phyloP scores from a whole-genome alignment of 805 yeast genomes.

The Starmerella roubikii region DNA sequence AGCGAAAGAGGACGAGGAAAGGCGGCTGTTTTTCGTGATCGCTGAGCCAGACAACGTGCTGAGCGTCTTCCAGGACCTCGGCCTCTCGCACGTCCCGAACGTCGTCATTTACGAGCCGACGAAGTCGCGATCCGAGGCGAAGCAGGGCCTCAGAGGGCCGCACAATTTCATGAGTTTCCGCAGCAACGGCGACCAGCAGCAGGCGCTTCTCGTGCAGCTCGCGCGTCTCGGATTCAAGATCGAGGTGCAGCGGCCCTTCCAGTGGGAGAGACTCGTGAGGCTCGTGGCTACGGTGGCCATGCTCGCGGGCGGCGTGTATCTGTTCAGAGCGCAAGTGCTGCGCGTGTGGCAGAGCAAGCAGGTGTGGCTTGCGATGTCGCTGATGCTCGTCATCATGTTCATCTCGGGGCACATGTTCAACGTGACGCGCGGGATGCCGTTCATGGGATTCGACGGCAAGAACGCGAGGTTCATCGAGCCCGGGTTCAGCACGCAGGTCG shows the following conservation, averaged over 20 bases:
- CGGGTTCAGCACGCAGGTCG: slow-evolving; percentile 68
- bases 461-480: slow-evolving; percentile 39
- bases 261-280: slow-evolving; percentile 18
- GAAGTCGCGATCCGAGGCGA: slow-evolving; percentile 24
- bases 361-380: slow-evolving; percentile 59
- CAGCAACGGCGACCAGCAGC: slow-evolving; percentile 17
- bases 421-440: slow-evolving; percentile 57
- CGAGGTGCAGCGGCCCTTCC: slow-evolving; percentile 25
- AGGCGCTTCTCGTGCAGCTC: slow-evolving; percentile 18
- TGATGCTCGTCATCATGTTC: slow-evolving; percentile 56
- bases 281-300: slow-evolving; percentile 10
- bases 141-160: slow-evolving; percentile 21
- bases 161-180: slow-evolving; percentile 22
- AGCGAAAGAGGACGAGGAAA: slow-evolving; percentile 36
- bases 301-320: slow-evolving; percentile 10
- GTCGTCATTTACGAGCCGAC: slow-evolving; percentile 48
- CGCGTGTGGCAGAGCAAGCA: slow-evolving; percentile 37
- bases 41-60: slow-evolving; percentile 57
- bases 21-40: slow-evolving; percentile 47
- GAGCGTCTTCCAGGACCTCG: slow-evolving; percentile 38
- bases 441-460: slow-evolving; percentile 34
- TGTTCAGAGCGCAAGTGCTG: slow-evolving; percentile 26
- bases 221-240: slow-evolving; percentile 20
- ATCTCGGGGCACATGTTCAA: slow-evolving; percentile 90
- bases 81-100: slow-evolving; percentile 67